Evolutionary conservation across 768 basidiomycete genomes (phyloP).

Genomic region (Dentipellis fragilis): DNA sequence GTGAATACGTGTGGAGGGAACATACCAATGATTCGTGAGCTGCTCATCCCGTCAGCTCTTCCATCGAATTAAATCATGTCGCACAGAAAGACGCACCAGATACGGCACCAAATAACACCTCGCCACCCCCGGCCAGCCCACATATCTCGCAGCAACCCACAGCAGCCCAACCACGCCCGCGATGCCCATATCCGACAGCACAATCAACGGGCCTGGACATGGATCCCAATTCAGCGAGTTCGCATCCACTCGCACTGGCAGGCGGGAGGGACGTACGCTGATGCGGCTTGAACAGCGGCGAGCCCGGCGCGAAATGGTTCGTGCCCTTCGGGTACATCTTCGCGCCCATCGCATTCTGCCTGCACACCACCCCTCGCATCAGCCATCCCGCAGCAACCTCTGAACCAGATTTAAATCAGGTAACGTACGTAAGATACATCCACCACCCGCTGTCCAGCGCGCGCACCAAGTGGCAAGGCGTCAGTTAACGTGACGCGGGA

Average conservation of each 20-base stretch:
- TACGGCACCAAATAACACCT: background rate
- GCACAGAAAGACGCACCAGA: background rate
- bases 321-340: constrained; percentile 35
- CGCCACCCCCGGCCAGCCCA: background rate
- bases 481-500: background rate
- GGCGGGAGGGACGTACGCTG: constrained; percentile 20
- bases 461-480: too few species aligned
- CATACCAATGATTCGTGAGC: constrained; percentile 71
- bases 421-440: constrained; percentile 30
- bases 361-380: background rate
- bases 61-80: background rate
- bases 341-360: constrained; percentile 23
- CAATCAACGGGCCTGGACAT: background rate
- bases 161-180: constrained; percentile 29
- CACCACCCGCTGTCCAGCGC: constrained; percentile 30
- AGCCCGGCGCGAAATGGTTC: constrained; percentile 41
- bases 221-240: background rate
- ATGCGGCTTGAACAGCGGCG: constrained; percentile 40
- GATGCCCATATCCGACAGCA: constrained; percentile 36
- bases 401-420: background rate
- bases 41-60: background rate
- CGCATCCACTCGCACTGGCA: background rate
- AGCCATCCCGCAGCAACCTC: background rate
- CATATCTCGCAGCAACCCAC: constrained; percentile 8
- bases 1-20: background rate